Evolutionary conservation across 192 early-diverging fungal species (phyloP).

Genomic region (Geranomyces variabilis): DNA sequence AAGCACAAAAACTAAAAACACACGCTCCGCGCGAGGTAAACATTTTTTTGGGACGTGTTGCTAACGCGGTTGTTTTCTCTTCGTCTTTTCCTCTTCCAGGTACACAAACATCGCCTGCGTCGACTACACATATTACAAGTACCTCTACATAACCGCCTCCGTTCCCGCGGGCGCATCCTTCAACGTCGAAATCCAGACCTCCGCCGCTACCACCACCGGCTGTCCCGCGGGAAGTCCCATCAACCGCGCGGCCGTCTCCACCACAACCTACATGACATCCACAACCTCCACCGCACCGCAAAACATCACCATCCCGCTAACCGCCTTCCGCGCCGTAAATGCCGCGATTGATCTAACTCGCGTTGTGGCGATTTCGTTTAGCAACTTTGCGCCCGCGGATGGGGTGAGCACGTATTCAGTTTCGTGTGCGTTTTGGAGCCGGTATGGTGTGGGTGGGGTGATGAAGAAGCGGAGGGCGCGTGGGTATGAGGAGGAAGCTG

Average conservation of each 20-base stretch:
- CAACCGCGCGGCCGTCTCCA: not conserved
- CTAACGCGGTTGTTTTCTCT: too few species aligned
- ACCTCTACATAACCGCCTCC: not conserved
- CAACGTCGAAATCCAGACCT: conserved; percentile 5
- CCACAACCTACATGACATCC: not conserved
- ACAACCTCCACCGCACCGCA: not conserved
- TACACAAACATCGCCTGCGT: conserved; percentile 3
- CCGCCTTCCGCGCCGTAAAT: conserved; percentile 1
- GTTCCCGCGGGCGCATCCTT: not conserved
- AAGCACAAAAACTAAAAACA: not conserved
- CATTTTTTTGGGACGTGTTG: too few species aligned
- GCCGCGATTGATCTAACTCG: not conserved
- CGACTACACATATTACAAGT: not conserved
- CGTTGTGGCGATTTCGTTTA: not conserved
- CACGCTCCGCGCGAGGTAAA: too few species aligned
- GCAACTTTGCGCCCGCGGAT: not conserved
- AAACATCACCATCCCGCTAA: conserved; percentile 1
- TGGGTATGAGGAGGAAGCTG: not conserved
- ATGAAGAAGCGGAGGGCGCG: not conserved
- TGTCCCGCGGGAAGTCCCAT: not conserved
- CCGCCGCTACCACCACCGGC: not conserved
- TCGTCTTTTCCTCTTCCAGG: not conserved
- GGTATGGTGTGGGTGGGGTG: not conserved
- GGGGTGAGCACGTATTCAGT: not conserved
- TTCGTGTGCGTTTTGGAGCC: conserved; percentile 2